Evolutionary conservation across 1,284 basidiomycete genomes (phyloP).

Genomic region (Fomitiporia mediterranea): DNA sequence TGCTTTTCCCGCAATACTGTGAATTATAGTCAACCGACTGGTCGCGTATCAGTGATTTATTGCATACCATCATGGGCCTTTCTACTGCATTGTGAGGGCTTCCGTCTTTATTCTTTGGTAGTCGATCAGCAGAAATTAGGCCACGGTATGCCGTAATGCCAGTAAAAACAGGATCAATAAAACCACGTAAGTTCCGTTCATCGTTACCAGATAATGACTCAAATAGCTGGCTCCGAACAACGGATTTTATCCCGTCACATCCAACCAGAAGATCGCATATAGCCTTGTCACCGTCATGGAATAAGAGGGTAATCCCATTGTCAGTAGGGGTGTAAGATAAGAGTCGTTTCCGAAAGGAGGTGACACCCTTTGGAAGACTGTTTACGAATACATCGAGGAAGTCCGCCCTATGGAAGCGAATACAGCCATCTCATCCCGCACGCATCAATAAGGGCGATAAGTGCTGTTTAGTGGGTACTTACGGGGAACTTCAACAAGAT

Average conservation of each 20-base stretch:
- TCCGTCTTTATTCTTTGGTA: conserved; percentile 21
- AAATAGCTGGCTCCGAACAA: conserved; percentile 29
- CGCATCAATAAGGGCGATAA: neutral
- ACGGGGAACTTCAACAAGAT: conserved; percentile 37
- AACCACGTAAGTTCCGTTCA: conserved; percentile 19
- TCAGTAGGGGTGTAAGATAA: conserved; percentile 34
- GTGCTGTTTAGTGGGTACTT: conserved; percentile 20
- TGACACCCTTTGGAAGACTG: conserved; percentile 36
- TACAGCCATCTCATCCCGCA: conserved; percentile 13
- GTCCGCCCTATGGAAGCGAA: conserved; percentile 34
- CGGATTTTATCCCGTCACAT: conserved; percentile 47
- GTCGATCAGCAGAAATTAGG: conserved; percentile 30
- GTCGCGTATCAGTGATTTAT: neutral
- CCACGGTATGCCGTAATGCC: conserved; percentile 34
- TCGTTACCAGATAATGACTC: conserved; percentile 20
- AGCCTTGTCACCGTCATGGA: conserved; percentile 44
- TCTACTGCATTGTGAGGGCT: conserved; percentile 14
- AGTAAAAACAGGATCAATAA: conserved; percentile 34
- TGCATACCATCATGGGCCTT: conserved; percentile 22
- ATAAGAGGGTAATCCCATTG: conserved; percentile 35
- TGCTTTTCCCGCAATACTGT: conserved; percentile 42
- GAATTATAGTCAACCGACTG: neutral
- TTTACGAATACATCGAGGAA: conserved; percentile 44
- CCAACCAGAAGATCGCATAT: conserved; percentile 47
- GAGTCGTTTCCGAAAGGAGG: conserved; percentile 45